phyloP scores from a whole-genome alignment of 2,329 filamentous ascomycete genomes.

The Sarocladiaceae sp. region DNA sequence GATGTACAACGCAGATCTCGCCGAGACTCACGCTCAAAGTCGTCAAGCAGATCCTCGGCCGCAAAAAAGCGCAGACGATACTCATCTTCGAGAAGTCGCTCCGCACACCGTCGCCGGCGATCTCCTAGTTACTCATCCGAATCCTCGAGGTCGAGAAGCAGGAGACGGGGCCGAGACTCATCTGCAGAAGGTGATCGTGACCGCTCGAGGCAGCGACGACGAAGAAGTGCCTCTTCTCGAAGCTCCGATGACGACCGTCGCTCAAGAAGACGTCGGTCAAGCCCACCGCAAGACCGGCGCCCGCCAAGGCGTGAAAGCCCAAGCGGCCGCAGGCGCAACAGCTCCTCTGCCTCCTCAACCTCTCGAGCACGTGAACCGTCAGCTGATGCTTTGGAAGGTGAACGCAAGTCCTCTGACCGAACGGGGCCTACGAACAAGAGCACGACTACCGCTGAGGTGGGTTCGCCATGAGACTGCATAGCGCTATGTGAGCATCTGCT shows the following conservation, averaged over 20 bases:
- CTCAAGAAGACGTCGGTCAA: background rate
- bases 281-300: background rate
- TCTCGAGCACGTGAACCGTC: constrained; percentile 44
- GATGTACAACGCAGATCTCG: constrained; percentile 16
- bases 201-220: constrained; percentile 12
- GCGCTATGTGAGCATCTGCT: background rate
- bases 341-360: constrained; percentile 46
- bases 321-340: constrained; percentile 37
- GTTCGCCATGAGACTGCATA: constrained; percentile 4
- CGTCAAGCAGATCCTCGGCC: constrained; percentile 34
- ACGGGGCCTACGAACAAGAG: background rate
- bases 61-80: constrained; percentile 47
- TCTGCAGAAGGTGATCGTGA: constrained; percentile 10
- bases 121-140: constrained; percentile 31
- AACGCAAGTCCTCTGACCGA: constrained; percentile 6
- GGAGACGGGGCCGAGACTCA: constrained; percentile 15
- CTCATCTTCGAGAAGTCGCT: constrained; percentile 42
- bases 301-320: constrained; percentile 10
- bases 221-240: constrained; percentile 13
- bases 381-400: constrained; percentile 47
- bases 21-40: constrained; percentile 26
- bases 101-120: constrained; percentile 29
- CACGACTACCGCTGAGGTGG: constrained; percentile 4
- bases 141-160: constrained; percentile 29
- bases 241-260: constrained; percentile 11